Base-by-base conservation (phyloP, 2,329 filamentous ascomycete genomes). In the Triangularia verruculosa region DNA sequence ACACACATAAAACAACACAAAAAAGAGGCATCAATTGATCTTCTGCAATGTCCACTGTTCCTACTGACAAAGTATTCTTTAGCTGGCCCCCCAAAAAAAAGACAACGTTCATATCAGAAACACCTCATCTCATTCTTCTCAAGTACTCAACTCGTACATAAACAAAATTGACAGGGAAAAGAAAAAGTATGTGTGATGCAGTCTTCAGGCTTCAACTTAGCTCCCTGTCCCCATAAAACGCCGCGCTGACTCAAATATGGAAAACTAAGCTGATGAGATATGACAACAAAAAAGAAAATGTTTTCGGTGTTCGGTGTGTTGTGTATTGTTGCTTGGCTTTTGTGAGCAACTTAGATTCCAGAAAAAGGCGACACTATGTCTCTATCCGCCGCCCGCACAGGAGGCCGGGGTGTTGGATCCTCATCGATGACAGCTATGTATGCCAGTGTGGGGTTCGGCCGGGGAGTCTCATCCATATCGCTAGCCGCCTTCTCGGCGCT, bases 391-490 rank as follows among this genome's bases (percentile, higher is more conserved):
- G 57, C 60, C 43, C 62, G 67, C 8, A 62, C 63, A 1, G 67
- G 66, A 20, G 70, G 67, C 8, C 70, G 69, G 13, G 70, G 71
- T 5, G 70, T 72, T 9, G 70, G 70, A 13, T 73, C 69, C 11
- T 70, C 67, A 22, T 71, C 69, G 27, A 65, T 68, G 4, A 63
- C 25, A 2, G 60, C 30, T 13, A 32, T 28, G 30, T 61, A 55
- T 9, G 52, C 57, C 5, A 55, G 47, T n/a, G 56, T 34, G 20
- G 66, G 62, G 5, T 24, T 53, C 5, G 69, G 67, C 0, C 69
- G 69, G 22, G 71, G 72, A 8, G 71, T 73, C 61, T 72, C 71
- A 2, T 72, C 68, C 5, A 70, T 61, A 22, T 70, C 65, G 9
- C 57, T 54, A 5, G 27, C 66, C 1, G 34, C 43, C 17, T 57